Evolutionary conservation across 2,329 filamentous ascomycete species (phyloP), one percentile per base, ranked within the genome.

Genomic region (Aspergillus carbonarius): DNA sequence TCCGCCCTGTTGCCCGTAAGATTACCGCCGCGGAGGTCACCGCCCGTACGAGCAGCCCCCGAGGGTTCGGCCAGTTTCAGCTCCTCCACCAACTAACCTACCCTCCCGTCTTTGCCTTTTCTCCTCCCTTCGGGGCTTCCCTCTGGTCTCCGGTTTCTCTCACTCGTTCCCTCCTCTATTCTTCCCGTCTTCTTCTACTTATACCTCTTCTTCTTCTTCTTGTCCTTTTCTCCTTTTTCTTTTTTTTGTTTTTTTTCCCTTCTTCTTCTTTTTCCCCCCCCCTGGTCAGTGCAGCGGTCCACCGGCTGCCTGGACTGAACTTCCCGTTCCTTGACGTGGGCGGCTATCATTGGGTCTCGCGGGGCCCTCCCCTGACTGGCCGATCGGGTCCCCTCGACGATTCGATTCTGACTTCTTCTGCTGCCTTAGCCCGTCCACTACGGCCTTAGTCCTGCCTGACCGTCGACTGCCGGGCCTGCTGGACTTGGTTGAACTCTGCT

Each of bases 241-340:
- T 12, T 18, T 20, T 20, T 18, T 30, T 42, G 51, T 49, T 23
- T 47, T 34, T 35, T 56, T 30, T 42, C 23, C 48, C 40, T 39
- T 12, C 56, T 51, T 51, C 57, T 39, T 50, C 39, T 46, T 54
- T 23, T 54, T 46, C 48, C 57, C 50, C 53, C 25, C 34, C 48
- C 49, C 62, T 49, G 54, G 25, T 48, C 46, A 54, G 57, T 54
- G 59, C 39, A 54, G 46, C 57, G 30, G 30, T 27, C 50, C 46
- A 34, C 42, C 34, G 37, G 46, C 40, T 46, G 25, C 23, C 23
- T 23, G 23, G 23, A 23, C 23, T 23, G 23, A 23, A 56, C 55
- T 37, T 42, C 46, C 57, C 34, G 47, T 61, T 37, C 44, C 50
- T 63, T 64, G 66, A 68, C 66, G 66, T 68, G 66, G 66, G 64